Base-by-base conservation (phyloP, 73 alveolate genomes). In the Effrenium voratum region DNA sequence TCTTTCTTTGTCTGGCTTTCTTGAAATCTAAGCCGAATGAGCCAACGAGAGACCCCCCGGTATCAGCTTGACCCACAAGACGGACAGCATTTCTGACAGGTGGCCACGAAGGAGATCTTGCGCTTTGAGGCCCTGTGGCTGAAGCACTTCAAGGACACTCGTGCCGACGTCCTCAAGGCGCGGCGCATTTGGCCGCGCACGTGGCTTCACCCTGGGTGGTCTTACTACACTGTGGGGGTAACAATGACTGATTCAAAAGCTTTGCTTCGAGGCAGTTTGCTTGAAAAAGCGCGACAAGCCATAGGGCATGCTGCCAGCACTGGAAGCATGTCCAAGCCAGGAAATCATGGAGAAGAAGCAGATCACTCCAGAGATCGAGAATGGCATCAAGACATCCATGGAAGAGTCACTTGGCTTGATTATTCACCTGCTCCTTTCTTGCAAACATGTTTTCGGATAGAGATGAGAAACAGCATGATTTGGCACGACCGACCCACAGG, bases 81-180 rank as follows among this genome's bases (percentile, higher is more conserved):
- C n/a, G n/a, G n/a, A n/a, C 10, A 66, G 22, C 15, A 22, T 66
- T 30, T n/a, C 45, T n/a, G 19, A 3, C 82, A 90, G 97, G 98
- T 92, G 44, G 98, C 98, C 6, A 75, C 91, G 66, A 92, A 92
- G 81, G 98, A 92, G 66, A 92, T 92, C 49, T 49, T 92, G 81
- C 98, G 98, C 16, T 92, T 92, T 41, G 98, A 92, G 66, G 79
- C 82, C 28, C 87, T 92, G 43, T 92, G 98, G 98, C 49, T 92
- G 90, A 75, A 72, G 77, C 98, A 92, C 80, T 72, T 92, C 91
- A 92, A 92, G 87, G 97, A 90, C 97, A 90, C 97, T 22, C 63
- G 68, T 40, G 97, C 87, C 76, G 97, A 90, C 44, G 87, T 90
- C 59, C 97, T 90, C 47, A 90, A 90, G 97, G 97, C 26, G 77